A percentile compares a stretch with the other conserved stretches of the same genome.
phyloP scores from a whole-genome alignment of 192 early-diverging fungal species.

The Glomus cerebriforme region DNA sequence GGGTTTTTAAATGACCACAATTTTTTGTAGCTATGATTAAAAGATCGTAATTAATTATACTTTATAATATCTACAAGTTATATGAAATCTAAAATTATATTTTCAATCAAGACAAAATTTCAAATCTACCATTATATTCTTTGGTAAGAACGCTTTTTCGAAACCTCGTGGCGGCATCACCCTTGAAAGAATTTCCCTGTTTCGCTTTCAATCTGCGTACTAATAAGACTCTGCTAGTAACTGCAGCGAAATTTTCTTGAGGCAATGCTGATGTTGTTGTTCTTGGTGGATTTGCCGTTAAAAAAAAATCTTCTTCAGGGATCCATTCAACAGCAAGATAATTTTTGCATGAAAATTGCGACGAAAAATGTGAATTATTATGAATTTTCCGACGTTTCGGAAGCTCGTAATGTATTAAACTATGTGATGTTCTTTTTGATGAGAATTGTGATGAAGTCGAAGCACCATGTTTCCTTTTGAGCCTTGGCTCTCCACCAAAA shows the following conservation, averaged over 20 bases:
- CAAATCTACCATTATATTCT: constrained; percentile 11
- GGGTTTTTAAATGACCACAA: neutral
- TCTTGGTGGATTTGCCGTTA: constrained; percentile 23
- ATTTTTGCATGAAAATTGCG: constrained; percentile 32
- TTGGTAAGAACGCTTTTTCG: constrained; percentile 24
- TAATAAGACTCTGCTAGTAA: constrained; percentile 32
- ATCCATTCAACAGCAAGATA: constrained; percentile 34
- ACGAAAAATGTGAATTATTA: constrained; percentile 32
- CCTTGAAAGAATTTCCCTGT: constrained; percentile 26
- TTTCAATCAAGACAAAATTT: neutral
- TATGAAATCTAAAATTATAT: neutral
- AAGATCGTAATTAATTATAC: constrained; percentile 2
- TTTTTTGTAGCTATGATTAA: neutral
- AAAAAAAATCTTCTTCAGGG: constrained; percentile 4
- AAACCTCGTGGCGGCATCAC: constrained; percentile 31
- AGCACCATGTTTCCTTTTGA: constrained; percentile 18
- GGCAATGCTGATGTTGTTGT: constrained; percentile 31
- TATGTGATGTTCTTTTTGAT: neutral
- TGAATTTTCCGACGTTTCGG: constrained; percentile 31
- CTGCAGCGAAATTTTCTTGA: constrained; percentile 33
- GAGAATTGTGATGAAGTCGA: neutral
- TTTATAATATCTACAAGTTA: neutral
- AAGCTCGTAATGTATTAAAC: neutral
- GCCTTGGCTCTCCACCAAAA: constrained; percentile 27
- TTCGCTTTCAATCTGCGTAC: constrained; percentile 33